Conservation (phyloP, 768 basidiomycete species). For the Suillus subaureus region DNA sequence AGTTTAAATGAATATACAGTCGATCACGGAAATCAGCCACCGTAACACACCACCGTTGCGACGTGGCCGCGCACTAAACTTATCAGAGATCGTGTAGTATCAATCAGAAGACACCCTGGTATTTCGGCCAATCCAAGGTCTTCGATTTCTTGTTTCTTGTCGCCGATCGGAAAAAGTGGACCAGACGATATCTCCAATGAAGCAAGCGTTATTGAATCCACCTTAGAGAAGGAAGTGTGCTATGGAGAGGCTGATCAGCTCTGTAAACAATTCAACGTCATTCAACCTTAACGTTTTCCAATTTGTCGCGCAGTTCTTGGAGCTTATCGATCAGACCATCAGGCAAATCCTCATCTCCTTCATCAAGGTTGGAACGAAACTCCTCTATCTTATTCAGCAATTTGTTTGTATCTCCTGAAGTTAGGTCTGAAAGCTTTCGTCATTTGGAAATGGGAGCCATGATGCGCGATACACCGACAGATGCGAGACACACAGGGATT, state of each 20-base stretch:
- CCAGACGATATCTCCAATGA: background rate
- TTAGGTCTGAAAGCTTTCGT: conserved; percentile 9
- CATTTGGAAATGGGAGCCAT: background rate
- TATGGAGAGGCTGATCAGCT: background rate
- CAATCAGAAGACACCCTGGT: conserved; percentile 9
- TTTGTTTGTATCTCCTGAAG: conserved; percentile 15
- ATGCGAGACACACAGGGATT: too few relatives aligned
- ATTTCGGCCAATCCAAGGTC: too few relatives aligned
- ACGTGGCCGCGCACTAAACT: background rate
- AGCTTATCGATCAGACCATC: conserved; percentile 9
- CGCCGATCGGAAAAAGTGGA: conserved; percentile 14
- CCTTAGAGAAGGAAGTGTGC: background rate
- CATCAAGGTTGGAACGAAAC: conserved; percentile 19
- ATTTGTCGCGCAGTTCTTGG: conserved; percentile 15
- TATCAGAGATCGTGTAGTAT: background rate
- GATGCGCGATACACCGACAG: background rate
- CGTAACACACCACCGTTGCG: background rate
- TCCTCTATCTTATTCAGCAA: conserved; percentile 10
- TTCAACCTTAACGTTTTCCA: background rate
- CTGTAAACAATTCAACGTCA: background rate
- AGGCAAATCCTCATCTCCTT: conserved; percentile 23
- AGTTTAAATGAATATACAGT: background rate
- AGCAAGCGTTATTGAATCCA: background rate
- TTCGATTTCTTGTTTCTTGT: conserved; percentile 8
- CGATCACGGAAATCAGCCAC: background rate